Base-by-base conservation (phyloP, 2,329 filamentous ascomycete genomes). In the Xylariaceae sp. region DNA sequence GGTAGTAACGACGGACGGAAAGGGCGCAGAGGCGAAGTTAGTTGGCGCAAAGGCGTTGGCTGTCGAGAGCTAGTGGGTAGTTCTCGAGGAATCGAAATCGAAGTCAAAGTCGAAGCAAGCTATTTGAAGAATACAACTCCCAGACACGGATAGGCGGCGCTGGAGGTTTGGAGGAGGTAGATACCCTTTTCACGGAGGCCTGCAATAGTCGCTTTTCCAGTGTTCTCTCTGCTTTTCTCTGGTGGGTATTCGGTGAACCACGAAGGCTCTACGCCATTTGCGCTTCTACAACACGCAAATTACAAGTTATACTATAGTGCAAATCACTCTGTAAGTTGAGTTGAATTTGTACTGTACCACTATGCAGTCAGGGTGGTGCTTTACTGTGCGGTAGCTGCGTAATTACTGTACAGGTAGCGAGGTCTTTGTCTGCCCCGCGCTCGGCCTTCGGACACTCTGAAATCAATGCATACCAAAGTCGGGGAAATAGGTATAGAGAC, bases 11-110 rank as follows among this genome's bases (percentile, higher is more conserved):
- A 70, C 88, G 62, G 80, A 86, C 61, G 77, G 73, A 13, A 75
- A 81, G 44, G 81, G 79, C 10, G 81, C 78, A 15, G 81, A 39
- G 21, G 63, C 64, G 24, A 64, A 79, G 73, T 66, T 96, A 55
- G 84, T 96, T 6, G 92, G 92, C 11, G 79, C 88, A 50, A 93
- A 91, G 79, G 89, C 87, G 9, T 75, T 91, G 73, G 84, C 87
- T 21, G 79, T 96, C 58, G 92, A 96, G 79, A 85, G 81, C 65
- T 88, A 53, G 53, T 4, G n/a, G 29, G n/a, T 41, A 11, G 11
- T 20, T 11, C 20, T 40, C n/a, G 10, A 5, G 18, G 16, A 16
- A 15, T 43, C n/a, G n/a, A n/a, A n/a, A n/a, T n/a, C n/a, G 27
- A 30, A 30, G 20, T 15, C 10, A 39, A 39, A 39, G n/a, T 16